Evolutionary conservation across 495 filamentous ascomycete species (phyloP).

Genomic region (Aspergillus wentii): DNA sequence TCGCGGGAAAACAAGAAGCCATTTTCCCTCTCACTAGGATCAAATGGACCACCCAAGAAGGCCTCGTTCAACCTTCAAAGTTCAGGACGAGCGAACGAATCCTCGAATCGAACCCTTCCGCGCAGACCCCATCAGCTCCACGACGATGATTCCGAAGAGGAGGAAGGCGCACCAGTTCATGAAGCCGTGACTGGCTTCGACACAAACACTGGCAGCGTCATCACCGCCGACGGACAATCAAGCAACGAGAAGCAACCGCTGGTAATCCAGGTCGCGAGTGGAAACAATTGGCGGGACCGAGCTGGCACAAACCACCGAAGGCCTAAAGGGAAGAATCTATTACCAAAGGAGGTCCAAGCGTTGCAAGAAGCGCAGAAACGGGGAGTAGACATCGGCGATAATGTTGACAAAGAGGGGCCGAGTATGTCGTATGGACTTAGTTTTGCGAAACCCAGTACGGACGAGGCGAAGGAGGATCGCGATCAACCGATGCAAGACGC

Average conservation of each 20-base stretch:
- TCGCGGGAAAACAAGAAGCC: slow-evolving; percentile 15
- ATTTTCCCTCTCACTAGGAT: slow-evolving; percentile 27
- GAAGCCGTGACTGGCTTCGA: slow-evolving; percentile 60
- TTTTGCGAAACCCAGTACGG: slow-evolving; percentile 27
- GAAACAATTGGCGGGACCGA: slow-evolving; percentile 67
- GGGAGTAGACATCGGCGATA: slow-evolving; percentile 22
- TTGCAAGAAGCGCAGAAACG: slow-evolving; percentile 32
- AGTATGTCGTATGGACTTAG: slow-evolving; percentile 43
- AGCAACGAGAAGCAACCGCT: slow-evolving; percentile 42
- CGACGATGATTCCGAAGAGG: slow-evolving; percentile 46
- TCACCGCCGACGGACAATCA: slow-evolving; percentile 33
- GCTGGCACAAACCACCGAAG: slow-evolving; percentile 42
- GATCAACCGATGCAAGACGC: slow-evolving; percentile 28
- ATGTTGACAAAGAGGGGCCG: slow-evolving; percentile 32
- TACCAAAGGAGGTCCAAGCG: slow-evolving; percentile 49
- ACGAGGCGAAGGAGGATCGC: slow-evolving; percentile 18
- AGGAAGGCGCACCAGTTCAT: slow-evolving; percentile 27
- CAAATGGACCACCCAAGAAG: slow-evolving; percentile 21
- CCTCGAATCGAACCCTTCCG: slow-evolving; percentile 20
- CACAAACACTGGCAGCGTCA: slow-evolving; percentile 48
- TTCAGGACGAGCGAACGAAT: slow-evolving; percentile 13
- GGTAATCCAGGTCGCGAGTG: slow-evolving; percentile 61
- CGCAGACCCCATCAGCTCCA: slow-evolving; percentile 32
- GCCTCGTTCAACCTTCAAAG: slow-evolving; percentile 30
- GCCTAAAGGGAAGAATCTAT: slow-evolving; percentile 45